Base-by-base conservation (phyloP, 805 yeast genomes). In the Lipomyces anomalus region DNA sequence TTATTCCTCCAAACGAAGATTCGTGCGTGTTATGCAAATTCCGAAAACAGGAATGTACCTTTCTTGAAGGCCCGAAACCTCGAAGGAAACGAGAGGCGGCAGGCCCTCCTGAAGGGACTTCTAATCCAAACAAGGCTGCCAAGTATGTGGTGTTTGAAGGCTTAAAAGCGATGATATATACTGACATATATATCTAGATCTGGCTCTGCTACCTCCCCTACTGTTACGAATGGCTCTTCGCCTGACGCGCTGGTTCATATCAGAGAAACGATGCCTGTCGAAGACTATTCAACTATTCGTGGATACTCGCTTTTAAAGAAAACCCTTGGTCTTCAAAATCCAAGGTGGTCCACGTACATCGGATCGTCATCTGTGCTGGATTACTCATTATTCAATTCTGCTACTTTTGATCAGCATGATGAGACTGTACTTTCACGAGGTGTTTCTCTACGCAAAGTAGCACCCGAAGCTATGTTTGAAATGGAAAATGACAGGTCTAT, bases 281-380 rank as follows among this genome's bases (percentile, higher is more conserved):
- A 76, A 42, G 89, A 83, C 61, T 82, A 83, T 62, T 73, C 85
- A 1, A 62, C 70, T 34, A 71, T 82, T 63, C 79, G 74, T 53
- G 79, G 79, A 2, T 74, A 79, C 49, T 79, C 86, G 3, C 63
- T 82, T 22, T 69, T 82, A 52, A 81, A 80, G 57, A 80, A 78
- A n/a, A 80, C 88, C 0, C 68, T 81, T 26, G 75, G 84, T n/a
- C 66, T 85, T 18, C 96, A 87, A 61, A 86, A 80, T 57, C 96
- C 97, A 1, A 69, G 96, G 46, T 87, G 95, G 0, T 82, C 95
- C 17, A 86, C 86, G 58, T 84, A 79, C 57, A 81, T 89, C 18
- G 97, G 97, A 1, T 80, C 95, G 1, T 84, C 95, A 0, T 87
- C 96, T 16, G 73, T 84, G 23, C 86, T 81, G 61, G 97, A 90